Base-by-base conservation (phyloP, 164 flowering plant species). In the Umbilicus rupestris region DNA sequence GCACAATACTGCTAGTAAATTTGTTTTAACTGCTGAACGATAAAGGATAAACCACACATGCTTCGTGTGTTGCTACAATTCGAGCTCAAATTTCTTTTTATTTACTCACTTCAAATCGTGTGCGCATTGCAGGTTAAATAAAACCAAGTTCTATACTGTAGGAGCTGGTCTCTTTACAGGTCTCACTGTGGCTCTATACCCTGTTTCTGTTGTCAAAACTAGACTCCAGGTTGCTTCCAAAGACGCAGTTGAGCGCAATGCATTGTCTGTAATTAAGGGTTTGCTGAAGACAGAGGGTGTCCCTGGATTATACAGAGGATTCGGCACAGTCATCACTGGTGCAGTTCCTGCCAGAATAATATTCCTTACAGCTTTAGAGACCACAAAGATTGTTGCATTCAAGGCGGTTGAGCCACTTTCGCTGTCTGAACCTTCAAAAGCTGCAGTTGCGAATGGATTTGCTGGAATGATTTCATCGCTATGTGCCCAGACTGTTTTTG, bases 151-250 rank as follows among this genome's bases (percentile, higher is more conserved):
- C 71, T 94, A 91, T 71, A 89, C 83, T 20, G 85, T 87, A 22
- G 99, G 99, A 73, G 99, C 99, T 76, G 99, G 97, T 28, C 79
- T 94, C 72, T 94, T 94, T 73, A 83, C 97, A 3, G 99, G 99
- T 65, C 63, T 94, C 41, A 91, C 99, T 1, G 92, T 89, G 63
- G 96, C 86, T 57, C 75, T 94, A 55, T 94, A 91, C 74, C 99
- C 99, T 6, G 84, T 91, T 9, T 88, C 97, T 71, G 88, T 94
- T 62, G 79, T 94, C 60, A 94, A 94, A 78, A 94, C 99, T 37
- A 83, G 99, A 76, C 72, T 91, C 68, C 99, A 94, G 78, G 97
- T 94, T 75, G 93, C 93, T 52, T 68, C 93, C 31, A 85, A 78
- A 73, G 93, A 89, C 62, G 42, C 84, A 64, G 78, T 74, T 39